Evolutionary conservation across 352 stramenopile genomes (phyloP).

Genomic region (Globisporangium cederbergense): DNA sequence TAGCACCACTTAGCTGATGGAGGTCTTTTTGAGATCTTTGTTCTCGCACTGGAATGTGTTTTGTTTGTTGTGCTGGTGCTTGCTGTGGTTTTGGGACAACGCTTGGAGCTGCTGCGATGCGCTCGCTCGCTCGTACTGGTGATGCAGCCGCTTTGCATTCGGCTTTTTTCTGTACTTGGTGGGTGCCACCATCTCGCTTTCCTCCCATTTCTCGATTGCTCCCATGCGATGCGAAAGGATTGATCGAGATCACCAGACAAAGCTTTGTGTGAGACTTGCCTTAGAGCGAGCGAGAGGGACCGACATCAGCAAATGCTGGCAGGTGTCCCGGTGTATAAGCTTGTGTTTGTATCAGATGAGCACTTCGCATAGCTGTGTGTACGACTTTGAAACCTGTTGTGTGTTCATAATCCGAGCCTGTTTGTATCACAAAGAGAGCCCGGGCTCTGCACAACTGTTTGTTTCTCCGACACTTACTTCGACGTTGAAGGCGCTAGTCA

Average conservation of each 20-base stretch:
- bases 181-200: conserved; percentile 4
- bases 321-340: too few relatives aligned
- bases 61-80: not conserved
- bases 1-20: too few relatives aligned
- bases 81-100: not conserved
- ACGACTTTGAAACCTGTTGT: too few relatives aligned
- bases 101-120: not conserved
- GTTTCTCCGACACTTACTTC: not conserved
- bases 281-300: not conserved
- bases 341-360: too few relatives aligned
- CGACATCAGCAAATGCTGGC: too few relatives aligned
- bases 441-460: not conserved
- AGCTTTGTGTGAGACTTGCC: not conserved
- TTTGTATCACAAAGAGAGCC: too few relatives aligned
- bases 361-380: too few relatives aligned
- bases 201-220: not conserved
- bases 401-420: too few relatives aligned
- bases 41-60: conserved; percentile 1
- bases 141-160: not conserved
- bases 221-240: too few relatives aligned
- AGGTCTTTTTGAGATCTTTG: not conserved
- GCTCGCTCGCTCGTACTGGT: not conserved
- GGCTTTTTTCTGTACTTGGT: not conserved
- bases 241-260: not conserved
- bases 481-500: not conserved